Evolutionary conservation across 208 protist genomes (phyloP).

Genomic region (Wallacemonas sp.): DNA sequence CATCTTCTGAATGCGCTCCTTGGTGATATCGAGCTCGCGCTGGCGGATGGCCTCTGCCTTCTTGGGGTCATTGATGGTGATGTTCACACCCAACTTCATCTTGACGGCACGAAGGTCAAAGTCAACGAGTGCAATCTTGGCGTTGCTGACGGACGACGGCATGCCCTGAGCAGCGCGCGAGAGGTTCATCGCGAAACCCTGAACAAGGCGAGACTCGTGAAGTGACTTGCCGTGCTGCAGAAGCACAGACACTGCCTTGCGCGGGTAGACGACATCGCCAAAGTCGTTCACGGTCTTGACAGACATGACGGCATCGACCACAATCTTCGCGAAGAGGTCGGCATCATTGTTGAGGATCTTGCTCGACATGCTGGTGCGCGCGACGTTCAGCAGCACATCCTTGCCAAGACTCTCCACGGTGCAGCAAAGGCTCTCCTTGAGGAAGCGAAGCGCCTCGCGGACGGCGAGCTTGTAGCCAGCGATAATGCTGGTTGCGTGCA

Average conservation of each 20-base stretch:
- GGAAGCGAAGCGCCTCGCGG: slow-evolving; percentile 95
- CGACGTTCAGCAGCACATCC: slow-evolving; percentile 96
- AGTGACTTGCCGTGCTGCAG: slow-evolving; percentile 97
- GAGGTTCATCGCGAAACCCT: slow-evolving; percentile 97
- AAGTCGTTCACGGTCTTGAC: slow-evolving; percentile 93
- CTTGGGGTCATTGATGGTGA: slow-evolving; percentile 96
- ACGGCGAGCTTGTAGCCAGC: slow-evolving; percentile 97
- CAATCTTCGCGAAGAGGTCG: slow-evolving; percentile 98
- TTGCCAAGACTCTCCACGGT: slow-evolving; percentile 90
- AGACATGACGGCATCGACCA: slow-evolving; percentile 90
- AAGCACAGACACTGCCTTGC: slow-evolving; percentile 98
- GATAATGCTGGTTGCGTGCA: slow-evolving; percentile 99
- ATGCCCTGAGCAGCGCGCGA: slow-evolving; percentile 97
- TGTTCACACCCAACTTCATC: slow-evolving; percentile 97
- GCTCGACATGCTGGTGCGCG: slow-evolving; percentile 99
- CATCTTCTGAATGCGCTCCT: slow-evolving; percentile 97
- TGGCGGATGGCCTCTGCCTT: slow-evolving; percentile 97
- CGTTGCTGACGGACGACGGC: slow-evolving; percentile 94
- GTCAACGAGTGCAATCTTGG: slow-evolving; percentile 99
- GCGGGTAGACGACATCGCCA: slow-evolving; percentile 95
- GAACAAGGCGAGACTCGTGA: slow-evolving; percentile 91
- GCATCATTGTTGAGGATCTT: slow-evolving; percentile 98
- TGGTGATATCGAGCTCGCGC: slow-evolving; percentile 97
- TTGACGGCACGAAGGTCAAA: slow-evolving; percentile 97
- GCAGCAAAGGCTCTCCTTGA: slow-evolving; percentile 90